These are phyloP conservation scores for Tetrapisispora nanseiensis DNA, from an alignment of 805 yeast genomes.

Conservation along the genomic window DNA sequence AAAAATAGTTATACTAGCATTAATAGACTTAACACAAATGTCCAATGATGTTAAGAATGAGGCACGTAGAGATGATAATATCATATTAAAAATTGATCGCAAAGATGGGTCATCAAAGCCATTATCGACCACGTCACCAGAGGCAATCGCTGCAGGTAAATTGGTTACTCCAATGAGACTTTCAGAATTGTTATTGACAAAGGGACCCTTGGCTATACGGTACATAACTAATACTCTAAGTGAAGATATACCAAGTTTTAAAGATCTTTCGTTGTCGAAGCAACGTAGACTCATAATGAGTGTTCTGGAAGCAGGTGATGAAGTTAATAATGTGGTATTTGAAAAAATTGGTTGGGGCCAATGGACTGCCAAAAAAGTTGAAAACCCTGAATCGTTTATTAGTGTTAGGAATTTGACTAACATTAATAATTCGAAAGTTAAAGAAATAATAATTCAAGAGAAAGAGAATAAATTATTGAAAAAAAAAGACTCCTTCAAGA, in stretches of 20 bases:
- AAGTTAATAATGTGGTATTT: slow-evolving; percentile 48
- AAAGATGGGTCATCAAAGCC: slow-evolving; percentile 9
- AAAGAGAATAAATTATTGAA: slow-evolving; percentile 12
- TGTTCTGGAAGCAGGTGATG: slow-evolving; percentile 67
- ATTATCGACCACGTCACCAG: slow-evolving; percentile 72
- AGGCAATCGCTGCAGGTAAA: slow-evolving; percentile 79
- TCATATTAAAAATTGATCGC: neutral
- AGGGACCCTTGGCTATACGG: slow-evolving; percentile 86
- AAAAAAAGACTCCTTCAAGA: slow-evolving; percentile 18
- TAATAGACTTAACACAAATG: too few relatives aligned
- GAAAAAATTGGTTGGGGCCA: slow-evolving; percentile 98
- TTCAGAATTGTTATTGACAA: slow-evolving; percentile 53
- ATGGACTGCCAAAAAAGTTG: slow-evolving; percentile 60
- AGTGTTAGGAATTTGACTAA: slow-evolving; percentile 36
- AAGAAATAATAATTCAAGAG: slow-evolving; percentile 30
- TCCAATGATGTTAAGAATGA: too few relatives aligned
- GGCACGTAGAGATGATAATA: neutral
- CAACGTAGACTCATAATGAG: slow-evolving; percentile 86
- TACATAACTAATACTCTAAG: slow-evolving; percentile 76
- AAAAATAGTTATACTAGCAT: too few relatives aligned
- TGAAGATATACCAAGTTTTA: slow-evolving; percentile 67
- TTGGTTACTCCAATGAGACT: slow-evolving; percentile 73
- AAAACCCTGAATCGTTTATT: slow-evolving; percentile 25
- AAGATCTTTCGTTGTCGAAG: slow-evolving; percentile 69
- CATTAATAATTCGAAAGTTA: slow-evolving; percentile 34